Evolutionary conservation across 305 asterid species (phyloP), one percentile per base, ranked within the genome.

Genomic region (Fraxinus nigra): DNA sequence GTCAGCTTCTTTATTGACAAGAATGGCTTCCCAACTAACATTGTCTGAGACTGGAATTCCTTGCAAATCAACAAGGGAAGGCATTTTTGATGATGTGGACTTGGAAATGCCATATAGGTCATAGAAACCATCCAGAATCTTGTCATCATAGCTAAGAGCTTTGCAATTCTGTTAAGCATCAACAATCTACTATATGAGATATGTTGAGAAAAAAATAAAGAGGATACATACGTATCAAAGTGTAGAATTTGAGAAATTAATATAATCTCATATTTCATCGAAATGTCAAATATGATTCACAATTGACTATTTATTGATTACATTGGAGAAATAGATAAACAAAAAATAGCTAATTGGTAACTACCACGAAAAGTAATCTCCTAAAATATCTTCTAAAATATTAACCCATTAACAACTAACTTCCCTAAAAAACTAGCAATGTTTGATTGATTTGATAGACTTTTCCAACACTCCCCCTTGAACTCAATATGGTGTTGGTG

Each of bases 91-190:
- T 80, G 97, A 91, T 56, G 92, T 84, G 76, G 98, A 87, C 48
- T 87, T 93, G 69, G 85, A 82, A 78, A 94, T 76, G 85, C 99
- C 99, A 72, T 92, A 93, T 61, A 95, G 91, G 85, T 94, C 98
- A 82, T 95, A 95, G 86, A 94, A 95, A 76, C 99, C 98, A 81
- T 95, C 99, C 86, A 95, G 89, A 83, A 95, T 89, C 92, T 94
- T 95, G 93, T 95, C 99, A 69, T 94, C 97, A 38, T 93, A 95
- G 89, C 95, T 87, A 83, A 95, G 97, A 86, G 97, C 97, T 87
- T 92, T 89, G 93, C 92, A 94, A 91, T 90, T 94, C 99, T 95
- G 97, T 89, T 94, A 93, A 94, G 91, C 90, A 94, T 80, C 89
- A 90, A 89, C 81, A 92, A 87, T 92, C 93, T 92, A 93, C 87